Evolutionary conservation across 805 yeast species (phyloP), one percentile per base, ranked within the genome.

Genomic region (Metschnikowia hibisci): DNA sequence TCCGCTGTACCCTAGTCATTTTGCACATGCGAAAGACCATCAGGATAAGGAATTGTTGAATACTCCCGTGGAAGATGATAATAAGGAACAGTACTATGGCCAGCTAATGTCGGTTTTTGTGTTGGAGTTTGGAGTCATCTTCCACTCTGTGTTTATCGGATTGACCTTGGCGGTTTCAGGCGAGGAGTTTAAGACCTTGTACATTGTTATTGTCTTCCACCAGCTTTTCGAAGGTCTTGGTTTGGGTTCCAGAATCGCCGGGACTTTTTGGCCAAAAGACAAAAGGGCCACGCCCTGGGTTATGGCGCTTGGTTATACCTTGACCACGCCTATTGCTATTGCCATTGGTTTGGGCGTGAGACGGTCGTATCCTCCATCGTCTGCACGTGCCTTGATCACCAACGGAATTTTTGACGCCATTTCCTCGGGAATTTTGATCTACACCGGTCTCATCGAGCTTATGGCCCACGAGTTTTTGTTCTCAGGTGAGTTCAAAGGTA

Each of bases 191-290:
- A 76, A 69, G 45, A 76, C 86, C 5, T 67, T 87, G 39, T 86
- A 83, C 61, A 74, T 83, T 48, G 96, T 84, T n/a, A 48, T 69
- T 34, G 77, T 81, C 4, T 80, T 79, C 71, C 89, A 87, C 60
- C 96, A 87, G 63, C 71, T 81, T 70, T 87, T 87, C 57, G 96
- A 87, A 66, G 96, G 95, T 39, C 71, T 87, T 38, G 96, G 95
- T 46, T 69, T 87, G 51, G 95, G 95, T 18, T 76, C 91, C 7
- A 77, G 95, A 62, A 71, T 84, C 29, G 84, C 88, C 1, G 73
- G 71, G 25, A 70, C 78, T 1, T 66, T 71, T 2, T 82, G 82
- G 77, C 83, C 84, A 7, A 39, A 53, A 6, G 46, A 54, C 16
- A 61, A 57, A 53, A 66, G 71, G 49, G 65, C 56, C 51, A 74